A percentile compares a stretch with the other conserved stretches of the same genome.
Conservation (phyloP, 2,329 filamentous ascomycete species). For the Botrytis tulipae region DNA sequence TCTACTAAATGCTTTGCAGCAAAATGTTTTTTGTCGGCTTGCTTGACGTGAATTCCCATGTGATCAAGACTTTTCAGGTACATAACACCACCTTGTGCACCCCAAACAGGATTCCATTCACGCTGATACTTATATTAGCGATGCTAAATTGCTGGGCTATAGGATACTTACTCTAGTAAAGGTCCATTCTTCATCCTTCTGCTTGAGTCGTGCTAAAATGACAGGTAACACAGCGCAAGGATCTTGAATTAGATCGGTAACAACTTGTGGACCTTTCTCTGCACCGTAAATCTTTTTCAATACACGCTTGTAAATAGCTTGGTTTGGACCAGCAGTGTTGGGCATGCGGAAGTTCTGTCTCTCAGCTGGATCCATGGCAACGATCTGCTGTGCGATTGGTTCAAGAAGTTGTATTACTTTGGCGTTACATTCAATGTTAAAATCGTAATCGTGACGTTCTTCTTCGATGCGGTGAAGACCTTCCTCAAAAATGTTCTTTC, state of each 20-base stretch:
- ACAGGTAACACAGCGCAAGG: constrained; percentile 88
- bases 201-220: constrained; percentile 83
- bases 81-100: constrained; percentile 88
- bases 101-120: constrained; percentile 99
- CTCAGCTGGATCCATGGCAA: constrained; percentile 73
- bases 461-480: constrained; percentile 94
- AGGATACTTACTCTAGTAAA: constrained; percentile 63
- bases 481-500: constrained; percentile 95
- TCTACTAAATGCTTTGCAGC: constrained; percentile 87
- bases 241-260: constrained; percentile 79
- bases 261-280: constrained; percentile 79
- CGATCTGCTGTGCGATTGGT: constrained; percentile 86
- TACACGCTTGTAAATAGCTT: constrained; percentile 94
- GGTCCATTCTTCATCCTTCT: constrained; percentile 97
- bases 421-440: constrained; percentile 92
- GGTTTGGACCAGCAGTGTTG: constrained; percentile 83
- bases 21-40: constrained; percentile 85
- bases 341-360: constrained; percentile 75
- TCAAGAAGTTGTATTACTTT: constrained; percentile 96
- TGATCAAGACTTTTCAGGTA: constrained; percentile 97
- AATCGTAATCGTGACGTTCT: constrained; percentile 97
- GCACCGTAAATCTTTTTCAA: constrained; percentile 95
- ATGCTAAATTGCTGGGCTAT: background rate
- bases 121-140: constrained; percentile 49
- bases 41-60: constrained; percentile 87